Percentiles rank a stretch among this genome's conserved stretches.
phyloP scores from a whole-genome alignment of 495 filamentous ascomycete genomes.

The Penicillium antarcticum region DNA sequence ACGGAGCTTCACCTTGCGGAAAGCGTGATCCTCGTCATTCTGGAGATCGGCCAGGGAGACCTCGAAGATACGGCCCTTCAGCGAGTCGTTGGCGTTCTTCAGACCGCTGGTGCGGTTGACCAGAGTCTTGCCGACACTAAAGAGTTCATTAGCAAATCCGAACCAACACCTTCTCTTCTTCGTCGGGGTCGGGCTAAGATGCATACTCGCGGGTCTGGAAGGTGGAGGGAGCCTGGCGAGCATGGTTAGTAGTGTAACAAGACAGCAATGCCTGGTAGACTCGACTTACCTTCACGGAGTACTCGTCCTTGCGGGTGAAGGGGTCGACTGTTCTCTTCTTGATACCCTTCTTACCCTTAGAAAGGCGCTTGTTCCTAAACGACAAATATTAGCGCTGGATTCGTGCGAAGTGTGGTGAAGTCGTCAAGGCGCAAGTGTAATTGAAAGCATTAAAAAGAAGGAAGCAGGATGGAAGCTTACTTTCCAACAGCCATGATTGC shows the following conservation, averaged over 20 bases:
- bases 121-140: conserved; percentile 95
- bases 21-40: conserved; percentile 98
- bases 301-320: conserved; percentile 98
- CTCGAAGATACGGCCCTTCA: conserved; percentile 98
- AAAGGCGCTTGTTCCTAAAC: conserved; percentile 97
- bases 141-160: conserved; percentile 11
- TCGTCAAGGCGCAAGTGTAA: conserved; percentile 1
- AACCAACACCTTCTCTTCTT: neutral
- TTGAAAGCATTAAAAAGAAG: conserved; percentile 16
- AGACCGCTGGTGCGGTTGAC: conserved; percentile 99
- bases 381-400: conserved; percentile 15
- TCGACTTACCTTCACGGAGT: conserved; percentile 80
- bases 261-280: neutral
- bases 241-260: conserved; percentile 19
- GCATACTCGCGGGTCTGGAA: conserved; percentile 96
- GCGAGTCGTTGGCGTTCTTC: conserved; percentile 98
- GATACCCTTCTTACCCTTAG: conserved; percentile 99
- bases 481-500: conserved; percentile 91
- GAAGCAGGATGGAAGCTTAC: conserved; percentile 43
- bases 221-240: conserved; percentile 78
- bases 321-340: conserved; percentile 99
- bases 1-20: conserved; percentile 98
- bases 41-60: conserved; percentile 98
- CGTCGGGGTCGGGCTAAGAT: conserved; percentile 5
- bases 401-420: neutral